These are phyloP conservation scores for Teratosphaeria nubilosa DNA, from an alignment of 2,329 filamentous ascomycete genomes.

Conservation along the genomic window DNA sequence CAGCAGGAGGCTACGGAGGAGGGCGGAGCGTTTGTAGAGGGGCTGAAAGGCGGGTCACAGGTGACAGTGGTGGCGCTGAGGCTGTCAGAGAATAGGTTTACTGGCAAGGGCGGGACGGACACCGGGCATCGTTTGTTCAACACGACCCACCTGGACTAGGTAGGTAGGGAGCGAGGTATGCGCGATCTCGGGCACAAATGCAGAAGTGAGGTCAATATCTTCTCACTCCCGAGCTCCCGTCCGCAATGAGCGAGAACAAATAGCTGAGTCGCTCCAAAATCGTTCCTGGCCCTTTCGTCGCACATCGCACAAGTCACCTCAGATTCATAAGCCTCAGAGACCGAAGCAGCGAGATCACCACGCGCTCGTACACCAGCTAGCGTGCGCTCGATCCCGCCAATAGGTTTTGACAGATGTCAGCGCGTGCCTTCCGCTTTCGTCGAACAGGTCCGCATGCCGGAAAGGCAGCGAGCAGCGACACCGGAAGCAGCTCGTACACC, in stretches of 20 bases:
- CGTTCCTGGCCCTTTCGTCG: not conserved
- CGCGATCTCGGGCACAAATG: not conserved
- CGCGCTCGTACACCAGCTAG: not conserved
- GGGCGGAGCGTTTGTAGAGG: slow-evolving; percentile 10
- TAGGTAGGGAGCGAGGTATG: not conserved
- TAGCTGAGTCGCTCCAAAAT: not conserved
- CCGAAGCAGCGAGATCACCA: not conserved
- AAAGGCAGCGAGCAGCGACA: not conserved
- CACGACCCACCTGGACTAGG: slow-evolving; percentile 35
- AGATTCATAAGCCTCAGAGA: not conserved
- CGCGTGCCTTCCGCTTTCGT: not conserved
- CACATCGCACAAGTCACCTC: not conserved
- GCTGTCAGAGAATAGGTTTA: slow-evolving; percentile 48
- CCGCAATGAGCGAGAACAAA: not conserved
- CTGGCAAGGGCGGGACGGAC: slow-evolving; percentile 43
- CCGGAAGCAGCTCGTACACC: not conserved
- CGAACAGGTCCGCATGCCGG: not conserved
- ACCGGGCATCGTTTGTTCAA: slow-evolving; percentile 53
- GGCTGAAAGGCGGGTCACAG: not conserved
- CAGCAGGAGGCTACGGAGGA: slow-evolving; percentile 29
- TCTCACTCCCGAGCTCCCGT: not conserved
- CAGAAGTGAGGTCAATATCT: not conserved
- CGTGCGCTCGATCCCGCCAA: not conserved
- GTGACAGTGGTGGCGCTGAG: slow-evolving; percentile 42
- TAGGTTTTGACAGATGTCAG: not conserved